Conservation (phyloP, 768 basidiomycete species). For the Termitomyces sp. region DNA sequence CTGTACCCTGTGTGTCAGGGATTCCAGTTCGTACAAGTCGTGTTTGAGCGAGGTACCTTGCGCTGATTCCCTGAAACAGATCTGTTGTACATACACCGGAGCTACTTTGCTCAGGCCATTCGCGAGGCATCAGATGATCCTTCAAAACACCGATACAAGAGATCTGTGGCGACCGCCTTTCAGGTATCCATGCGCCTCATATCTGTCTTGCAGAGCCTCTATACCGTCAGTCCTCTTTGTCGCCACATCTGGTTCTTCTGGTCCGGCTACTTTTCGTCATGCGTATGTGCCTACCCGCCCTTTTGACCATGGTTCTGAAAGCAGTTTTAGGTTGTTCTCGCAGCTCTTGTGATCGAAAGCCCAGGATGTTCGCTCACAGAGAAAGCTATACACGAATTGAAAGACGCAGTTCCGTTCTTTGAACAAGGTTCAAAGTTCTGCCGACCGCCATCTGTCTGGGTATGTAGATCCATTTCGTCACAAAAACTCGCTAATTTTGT, state of each 20-base stretch:
- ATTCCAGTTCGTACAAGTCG: conserved; percentile 38
- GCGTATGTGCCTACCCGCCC: conserved; percentile 26
- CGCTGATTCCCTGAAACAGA: conserved; percentile 22
- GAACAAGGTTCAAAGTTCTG: conserved; percentile 38
- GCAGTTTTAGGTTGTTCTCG: conserved; percentile 37
- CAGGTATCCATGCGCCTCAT: conserved; percentile 43
- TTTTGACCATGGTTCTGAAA: conserved; percentile 1
- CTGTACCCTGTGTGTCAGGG: conserved; percentile 35
- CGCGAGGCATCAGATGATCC: conserved; percentile 39
- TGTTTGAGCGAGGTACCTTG: background rate
- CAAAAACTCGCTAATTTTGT: background rate
- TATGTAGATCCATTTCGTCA: conserved; percentile 18
- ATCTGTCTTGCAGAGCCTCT: conserved; percentile 35
- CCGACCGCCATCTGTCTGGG: conserved; percentile 34
- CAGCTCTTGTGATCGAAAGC: conserved; percentile 42
- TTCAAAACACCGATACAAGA: conserved; percentile 39
- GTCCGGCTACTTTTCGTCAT: conserved; percentile 46
- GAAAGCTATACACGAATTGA: conserved; percentile 37
- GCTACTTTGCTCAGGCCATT: conserved; percentile 47
- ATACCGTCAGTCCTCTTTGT: conserved; percentile 31
- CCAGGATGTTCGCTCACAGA: conserved; percentile 40
- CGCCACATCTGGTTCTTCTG: conserved; percentile 48
- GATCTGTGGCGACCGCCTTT: conserved; percentile 43
- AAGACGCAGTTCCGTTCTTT: conserved; percentile 35
- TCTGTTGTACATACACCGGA: conserved; percentile 44